Evolutionary conservation across 2,329 filamentous ascomycete genomes (phyloP), one percentile per base, ranked within the genome.

Genomic region (Dothistroma septosporum): DNA sequence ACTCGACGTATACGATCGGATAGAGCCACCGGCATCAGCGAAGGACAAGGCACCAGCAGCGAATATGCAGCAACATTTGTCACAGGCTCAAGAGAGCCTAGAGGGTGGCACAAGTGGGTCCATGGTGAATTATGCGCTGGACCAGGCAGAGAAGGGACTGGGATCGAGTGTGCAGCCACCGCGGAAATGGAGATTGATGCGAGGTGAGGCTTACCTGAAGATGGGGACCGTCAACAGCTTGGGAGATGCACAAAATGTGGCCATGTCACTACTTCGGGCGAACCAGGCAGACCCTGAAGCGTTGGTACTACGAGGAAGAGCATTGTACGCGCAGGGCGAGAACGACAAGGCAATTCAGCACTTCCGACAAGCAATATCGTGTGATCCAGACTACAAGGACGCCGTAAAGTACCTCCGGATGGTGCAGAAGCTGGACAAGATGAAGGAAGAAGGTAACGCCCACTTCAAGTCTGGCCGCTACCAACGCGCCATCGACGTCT

Each of bases 281-380:
- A 97, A 97, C 79, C 91, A 82, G 74, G 89, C 93, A 73, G 94
- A 99, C 72, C 92, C 94, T 1, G 94, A 99, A 77, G 94, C 93
- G 1, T 80, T 99, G 65, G 90, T 97, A 6, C 84, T 99, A 55
- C 86, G 93, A 53, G 94, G 93, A 24, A 86, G 92, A 64, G 89
- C 91, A 16, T 83, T 96, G 54, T 97, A 97, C 71, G 88, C 87
- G 4, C 90, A 94, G 74, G 94, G 94, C 32, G 94, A 99, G 68
- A 96, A 96, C 71, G 90, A 95, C 2, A 96, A 97, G 81, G 93
- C 94, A 1, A 84, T 96, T 48, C 90, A 93, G 73, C 90, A 95
- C 75, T 94, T 97, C 79, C 86, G 91, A 66, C 90, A 94, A 78
- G 94, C 93, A 21, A 79, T 96, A 59, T 89, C 83, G 74, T 91